Percentiles rank a stretch among this genome's conserved stretches.
These are phyloP conservation scores for Paecilomyces variotii DNA, from an alignment of 2,329 filamentous ascomycete genomes.

Conservation along the genomic window DNA sequence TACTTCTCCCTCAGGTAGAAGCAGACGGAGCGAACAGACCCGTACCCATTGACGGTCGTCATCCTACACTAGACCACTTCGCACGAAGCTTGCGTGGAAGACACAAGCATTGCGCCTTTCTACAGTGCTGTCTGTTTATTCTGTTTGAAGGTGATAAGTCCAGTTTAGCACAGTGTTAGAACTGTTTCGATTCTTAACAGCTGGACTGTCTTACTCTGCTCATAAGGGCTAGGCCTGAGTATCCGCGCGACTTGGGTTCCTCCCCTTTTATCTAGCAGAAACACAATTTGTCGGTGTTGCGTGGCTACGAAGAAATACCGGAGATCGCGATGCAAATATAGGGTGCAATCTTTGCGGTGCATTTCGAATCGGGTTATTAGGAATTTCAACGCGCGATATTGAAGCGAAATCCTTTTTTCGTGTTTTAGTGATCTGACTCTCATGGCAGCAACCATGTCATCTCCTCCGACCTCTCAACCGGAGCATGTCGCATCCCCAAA, in stretches of 20 bases:
- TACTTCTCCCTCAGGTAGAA: background rate
- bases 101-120: background rate
- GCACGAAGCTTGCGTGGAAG: background rate
- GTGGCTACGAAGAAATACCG: background rate
- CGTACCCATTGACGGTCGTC: background rate
- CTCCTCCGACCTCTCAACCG: constrained; percentile 24
- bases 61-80: background rate
- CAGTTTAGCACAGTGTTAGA: background rate
- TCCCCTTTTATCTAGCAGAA: background rate
- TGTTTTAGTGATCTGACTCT: background rate
- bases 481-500: constrained; percentile 20
- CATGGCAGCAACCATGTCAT: constrained; percentile 30
- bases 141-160: background rate
- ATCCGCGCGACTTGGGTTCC: background rate
- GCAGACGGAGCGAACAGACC: background rate
- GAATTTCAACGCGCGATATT: background rate
- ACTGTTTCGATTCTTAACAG: background rate
- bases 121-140: background rate
- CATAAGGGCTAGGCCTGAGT: background rate
- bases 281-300: background rate
- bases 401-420: background rate
- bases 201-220: background rate
- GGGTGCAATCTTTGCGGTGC: constrained; percentile 16
- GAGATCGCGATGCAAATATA: constrained; percentile 29
- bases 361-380: constrained; percentile 1